Conservation (phyloP, 352 stramenopile genomes). For the Peronospora farinosa region DNA sequence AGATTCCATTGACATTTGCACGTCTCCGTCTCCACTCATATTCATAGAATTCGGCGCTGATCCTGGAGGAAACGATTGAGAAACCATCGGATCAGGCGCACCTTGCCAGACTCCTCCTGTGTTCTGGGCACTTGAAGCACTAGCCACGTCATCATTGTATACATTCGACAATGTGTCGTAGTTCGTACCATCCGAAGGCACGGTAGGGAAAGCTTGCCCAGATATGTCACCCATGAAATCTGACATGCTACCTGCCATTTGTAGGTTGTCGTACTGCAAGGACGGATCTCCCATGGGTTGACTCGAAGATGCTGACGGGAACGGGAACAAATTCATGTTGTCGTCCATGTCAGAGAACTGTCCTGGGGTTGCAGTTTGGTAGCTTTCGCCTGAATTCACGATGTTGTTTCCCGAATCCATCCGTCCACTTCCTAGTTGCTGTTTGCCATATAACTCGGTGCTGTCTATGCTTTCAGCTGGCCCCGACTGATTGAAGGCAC, state of each 20-base stretch:
- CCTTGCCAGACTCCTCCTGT: constrained; percentile 21
- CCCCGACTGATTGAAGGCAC: constrained; percentile 16
- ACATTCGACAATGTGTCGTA: constrained; percentile 27
- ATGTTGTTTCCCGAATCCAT: constrained; percentile 10
- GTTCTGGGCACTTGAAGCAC: constrained; percentile 8
- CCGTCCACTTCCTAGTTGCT: constrained; percentile 11
- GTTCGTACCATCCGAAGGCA: constrained; percentile 15
- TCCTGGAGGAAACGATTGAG: constrained; percentile 13
- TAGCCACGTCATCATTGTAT: constrained; percentile 16
- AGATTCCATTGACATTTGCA: constrained; percentile 23
- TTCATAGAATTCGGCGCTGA: constrained; percentile 15
- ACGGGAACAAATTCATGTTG: constrained; percentile 31
- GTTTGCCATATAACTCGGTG: constrained; percentile 16
- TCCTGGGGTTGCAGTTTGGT: constrained; percentile 3
- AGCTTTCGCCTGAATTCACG: constrained; percentile 11
- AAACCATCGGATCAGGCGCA: constrained; percentile 12
- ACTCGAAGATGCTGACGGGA: constrained; percentile 19
- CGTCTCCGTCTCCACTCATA: constrained; percentile 14
- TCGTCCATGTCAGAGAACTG: constrained; percentile 21
- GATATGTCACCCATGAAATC: constrained; percentile 34
- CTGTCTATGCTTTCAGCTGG: constrained; percentile 4
- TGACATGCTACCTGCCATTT: constrained; percentile 11
- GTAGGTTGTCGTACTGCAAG: constrained; percentile 23
- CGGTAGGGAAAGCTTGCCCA: constrained; percentile 18
- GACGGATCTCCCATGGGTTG: constrained; percentile 23